Base-by-base conservation (phyloP, 352 stramenopile genomes). In the Globisporangium barbulae region DNA sequence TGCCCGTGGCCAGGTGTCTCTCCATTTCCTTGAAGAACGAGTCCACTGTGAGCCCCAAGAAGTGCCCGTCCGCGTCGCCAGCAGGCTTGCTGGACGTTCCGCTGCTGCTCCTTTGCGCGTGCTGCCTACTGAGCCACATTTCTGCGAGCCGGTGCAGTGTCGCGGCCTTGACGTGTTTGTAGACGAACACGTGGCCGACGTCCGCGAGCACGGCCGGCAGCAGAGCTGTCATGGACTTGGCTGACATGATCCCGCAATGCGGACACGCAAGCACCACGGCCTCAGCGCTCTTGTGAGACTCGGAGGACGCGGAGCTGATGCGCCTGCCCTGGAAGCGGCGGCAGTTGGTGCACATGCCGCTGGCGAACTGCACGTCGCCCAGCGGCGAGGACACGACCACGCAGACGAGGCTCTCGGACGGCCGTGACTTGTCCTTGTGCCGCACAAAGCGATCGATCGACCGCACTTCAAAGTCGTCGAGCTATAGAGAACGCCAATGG, bases 11-110 rank as follows among this genome's bases (percentile, higher is more conserved):
- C 17, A 85, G 61, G 42, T 84, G 74, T 30, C 68, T 69, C 42
- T 89, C 75, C 49, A 88, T 79, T 53, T 90, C 79, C 5, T 52
- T 49, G 45, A 91, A 83, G 59, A 91, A 89, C 63, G 79, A 80
- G 15, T 83, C 72, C 21, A 83, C 72, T 0, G 75, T 90, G 47
- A 91, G 73, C 2, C 80, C 83, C 39, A 78, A 62, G 35, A 81
- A 70, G 58, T 41, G 71, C n/a, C 31, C 31, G 17, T 44, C 31
- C n/a, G 30, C 21, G 6, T 69, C 66, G 13, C 48, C 42, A 48
- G 19, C 63, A 25, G 48, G 39, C 21, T 61, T 60, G 41, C 12
- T 68, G 63, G 33, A 3, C 12, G 17, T 3, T 39, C 37, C 22
- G 1, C 7, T 33, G 35, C 35, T 41, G 62, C 44, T 49, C 2